Percentiles rank a stretch among this genome's conserved stretches.
Conservation (phyloP, 2,329 filamentous ascomycete genomes). For the Zalaria sp. region DNA sequence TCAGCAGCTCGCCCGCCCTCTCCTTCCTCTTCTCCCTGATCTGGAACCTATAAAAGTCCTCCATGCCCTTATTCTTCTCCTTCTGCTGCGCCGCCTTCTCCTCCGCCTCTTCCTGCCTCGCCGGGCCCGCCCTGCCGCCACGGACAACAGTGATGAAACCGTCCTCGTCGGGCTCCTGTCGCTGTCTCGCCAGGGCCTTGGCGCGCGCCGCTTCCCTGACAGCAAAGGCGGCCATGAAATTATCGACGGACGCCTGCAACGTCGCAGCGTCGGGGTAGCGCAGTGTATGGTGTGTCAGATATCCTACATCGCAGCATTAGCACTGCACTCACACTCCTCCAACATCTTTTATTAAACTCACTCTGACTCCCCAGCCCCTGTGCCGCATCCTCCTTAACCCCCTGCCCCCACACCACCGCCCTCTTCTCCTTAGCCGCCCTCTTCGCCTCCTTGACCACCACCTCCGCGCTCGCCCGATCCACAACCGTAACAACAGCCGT, state of each 20-base stretch:
- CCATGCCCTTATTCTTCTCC: constrained; percentile 46
- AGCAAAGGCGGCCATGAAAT: constrained; percentile 70
- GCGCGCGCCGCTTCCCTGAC: constrained; percentile 53
- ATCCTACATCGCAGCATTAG: constrained; percentile 23
- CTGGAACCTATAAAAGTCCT: constrained; percentile 78
- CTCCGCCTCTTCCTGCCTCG: constrained; percentile 56
- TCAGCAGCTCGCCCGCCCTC: constrained; percentile 53
- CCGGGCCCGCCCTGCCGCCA: constrained; percentile 60
- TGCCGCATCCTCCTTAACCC: constrained; percentile 38
- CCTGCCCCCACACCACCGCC: constrained; percentile 53
- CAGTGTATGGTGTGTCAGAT: constrained; percentile 52
- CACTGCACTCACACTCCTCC: too few relatives aligned
- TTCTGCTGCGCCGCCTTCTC: constrained; percentile 47
- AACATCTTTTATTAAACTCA: constrained; percentile 6
- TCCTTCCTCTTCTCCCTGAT: constrained; percentile 65
- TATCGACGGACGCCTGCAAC: constrained; percentile 64
- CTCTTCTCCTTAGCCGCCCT: constrained; percentile 41
- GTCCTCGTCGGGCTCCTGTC: constrained; percentile 80
- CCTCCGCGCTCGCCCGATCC: constrained; percentile 63
- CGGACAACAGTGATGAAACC: constrained; percentile 87
- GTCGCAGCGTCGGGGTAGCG: constrained; percentile 53
- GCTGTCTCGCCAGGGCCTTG: constrained; percentile 45
- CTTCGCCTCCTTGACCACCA: constrained; percentile 63
- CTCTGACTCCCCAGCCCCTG: constrained; percentile 39
- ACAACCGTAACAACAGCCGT: constrained; percentile 73